These are phyloP conservation scores for Corniculantispora saksenae DNA, from an alignment of 2,329 filamentous ascomycete genomes.

Conservation along the genomic window DNA sequence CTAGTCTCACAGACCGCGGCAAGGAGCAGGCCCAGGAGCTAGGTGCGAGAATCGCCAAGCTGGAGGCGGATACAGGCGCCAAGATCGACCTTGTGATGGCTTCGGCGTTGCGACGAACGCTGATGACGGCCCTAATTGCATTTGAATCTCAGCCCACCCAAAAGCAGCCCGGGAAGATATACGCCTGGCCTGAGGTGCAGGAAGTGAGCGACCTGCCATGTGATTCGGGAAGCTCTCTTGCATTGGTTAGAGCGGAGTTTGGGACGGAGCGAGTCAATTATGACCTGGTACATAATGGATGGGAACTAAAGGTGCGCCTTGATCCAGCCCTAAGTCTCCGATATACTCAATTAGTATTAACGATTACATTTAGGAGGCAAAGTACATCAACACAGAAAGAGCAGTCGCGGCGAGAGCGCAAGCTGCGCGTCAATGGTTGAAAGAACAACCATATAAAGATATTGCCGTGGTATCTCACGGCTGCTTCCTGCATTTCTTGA, in stretches of 20 bases:
- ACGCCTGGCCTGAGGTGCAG: slow-evolving; percentile 70
- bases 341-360: not conserved
- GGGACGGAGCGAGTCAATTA: slow-evolving; percentile 58
- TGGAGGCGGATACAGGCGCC: slow-evolving; percentile 47
- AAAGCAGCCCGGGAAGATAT: slow-evolving; percentile 40
- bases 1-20: slow-evolving; percentile 68
- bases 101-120: slow-evolving; percentile 72
- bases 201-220: slow-evolving; percentile 71
- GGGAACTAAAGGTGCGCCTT: slow-evolving; percentile 63
- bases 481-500: slow-evolving; percentile 75
- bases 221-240: slow-evolving; percentile 64
- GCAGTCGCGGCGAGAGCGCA: slow-evolving; percentile 59
- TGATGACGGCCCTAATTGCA: slow-evolving; percentile 68
- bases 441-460: slow-evolving; percentile 51
- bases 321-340: slow-evolving; percentile 20
- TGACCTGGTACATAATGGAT: slow-evolving; percentile 57
- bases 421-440: slow-evolving; percentile 56
- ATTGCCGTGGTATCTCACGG: slow-evolving; percentile 76
- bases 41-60: slow-evolving; percentile 64
- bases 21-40: slow-evolving; percentile 67
- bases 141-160: slow-evolving; percentile 55
- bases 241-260: slow-evolving; percentile 58
- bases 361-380: slow-evolving; percentile 26
- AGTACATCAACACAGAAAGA: slow-evolving; percentile 38
- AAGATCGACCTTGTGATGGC: slow-evolving; percentile 67